A percentile compares a stretch with the other conserved stretches of the same genome.
These are phyloP conservation scores for Didymosphaeria variabile DNA, from an alignment of 2,329 filamentous ascomycete genomes.

Conservation along the genomic window DNA sequence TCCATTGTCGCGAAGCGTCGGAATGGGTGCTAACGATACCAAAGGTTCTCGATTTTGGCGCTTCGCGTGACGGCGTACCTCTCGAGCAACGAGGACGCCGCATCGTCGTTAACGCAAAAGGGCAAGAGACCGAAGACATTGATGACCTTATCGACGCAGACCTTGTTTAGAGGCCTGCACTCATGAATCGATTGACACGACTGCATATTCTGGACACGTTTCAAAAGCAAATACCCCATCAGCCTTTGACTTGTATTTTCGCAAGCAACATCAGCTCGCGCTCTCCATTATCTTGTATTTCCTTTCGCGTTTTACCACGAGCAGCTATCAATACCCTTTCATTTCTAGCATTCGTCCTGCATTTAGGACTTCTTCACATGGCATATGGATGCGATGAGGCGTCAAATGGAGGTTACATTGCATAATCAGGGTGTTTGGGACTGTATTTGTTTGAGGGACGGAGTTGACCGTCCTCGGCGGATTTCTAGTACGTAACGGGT, in stretches of 20 bases:
- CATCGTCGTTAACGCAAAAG: conserved; percentile 64
- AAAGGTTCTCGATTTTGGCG: conserved; percentile 96
- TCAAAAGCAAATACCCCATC: conserved; percentile 45
- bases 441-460: conserved; percentile 3
- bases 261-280: conserved; percentile 8
- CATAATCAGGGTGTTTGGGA: conserved; percentile 31
- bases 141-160: conserved; percentile 43
- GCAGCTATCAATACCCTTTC: conserved; percentile 14
- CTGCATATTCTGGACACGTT: conserved; percentile 34
- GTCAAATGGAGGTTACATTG: conserved; percentile 28
- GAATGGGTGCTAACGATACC: conserved; percentile 42
- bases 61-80: conserved; percentile 85
- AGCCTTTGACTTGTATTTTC: conserved; percentile 18
- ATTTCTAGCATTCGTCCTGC: conserved; percentile 15
- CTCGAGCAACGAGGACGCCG: conserved; percentile 80
- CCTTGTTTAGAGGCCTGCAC: conserved; percentile 26
- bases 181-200: conserved; percentile 17
- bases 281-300: conserved; percentile 10
- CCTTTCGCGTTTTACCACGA: neutral
- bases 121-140: conserved; percentile 49
- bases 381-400: conserved; percentile 23
- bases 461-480: conserved; percentile 8
- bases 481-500: conserved; percentile 10
- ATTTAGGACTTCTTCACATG: conserved; percentile 13
- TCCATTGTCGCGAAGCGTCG: neutral